phyloP scores from a whole-genome alignment of 1,139 yeast species.

The Suhomyces terraborum region DNA sequence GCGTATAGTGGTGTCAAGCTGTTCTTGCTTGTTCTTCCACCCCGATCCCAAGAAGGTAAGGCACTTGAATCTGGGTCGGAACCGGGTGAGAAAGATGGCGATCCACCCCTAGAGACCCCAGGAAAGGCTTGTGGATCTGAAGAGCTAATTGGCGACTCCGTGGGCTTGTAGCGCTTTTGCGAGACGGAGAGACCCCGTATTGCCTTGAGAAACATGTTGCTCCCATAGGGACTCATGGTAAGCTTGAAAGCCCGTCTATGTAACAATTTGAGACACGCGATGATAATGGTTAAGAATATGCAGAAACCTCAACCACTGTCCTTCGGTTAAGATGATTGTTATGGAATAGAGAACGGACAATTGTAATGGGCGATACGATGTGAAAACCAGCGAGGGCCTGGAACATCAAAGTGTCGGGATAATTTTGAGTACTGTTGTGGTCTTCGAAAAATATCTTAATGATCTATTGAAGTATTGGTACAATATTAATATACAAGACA shows the following conservation, averaged over 20 bases:
- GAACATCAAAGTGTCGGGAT: no score
- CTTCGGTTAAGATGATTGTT: no score
- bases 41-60: conserved; percentile 41
- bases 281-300: neutral
- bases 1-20: conserved; percentile 42
- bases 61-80: neutral
- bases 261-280: neutral
- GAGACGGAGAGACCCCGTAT: neutral
- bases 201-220: neutral
- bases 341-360: no score
- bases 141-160: neutral
- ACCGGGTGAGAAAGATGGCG: neutral
- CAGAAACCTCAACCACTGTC: no score
- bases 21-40: conserved; percentile 36
- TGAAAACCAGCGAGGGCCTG: no score
- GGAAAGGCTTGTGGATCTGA: neutral
- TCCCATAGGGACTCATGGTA: neutral
- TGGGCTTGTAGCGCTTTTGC: neutral
- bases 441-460: neutral
- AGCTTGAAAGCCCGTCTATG: neutral
- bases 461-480: neutral
- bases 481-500: conserved; percentile 1
- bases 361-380: no score
- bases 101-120: neutral
- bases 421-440: neutral